A percentile compares a stretch with the other conserved stretches of the same genome.
These are phyloP conservation scores for Exophiala oligosperma DNA, from an alignment of 2,329 filamentous ascomycete species.

Conservation along the genomic window DNA sequence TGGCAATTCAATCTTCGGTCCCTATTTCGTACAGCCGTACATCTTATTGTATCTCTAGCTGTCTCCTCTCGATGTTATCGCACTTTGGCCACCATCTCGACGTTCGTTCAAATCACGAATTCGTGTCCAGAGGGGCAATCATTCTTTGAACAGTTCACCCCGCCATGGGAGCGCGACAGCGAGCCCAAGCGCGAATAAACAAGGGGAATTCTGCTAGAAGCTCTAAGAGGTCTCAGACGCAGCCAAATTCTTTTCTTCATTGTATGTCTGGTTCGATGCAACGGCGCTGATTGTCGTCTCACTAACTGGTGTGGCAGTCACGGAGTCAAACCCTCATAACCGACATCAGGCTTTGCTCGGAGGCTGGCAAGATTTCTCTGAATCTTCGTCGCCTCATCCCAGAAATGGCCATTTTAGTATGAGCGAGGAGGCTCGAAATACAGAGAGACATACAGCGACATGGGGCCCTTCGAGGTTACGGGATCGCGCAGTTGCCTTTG, in stretches of 20 bases:
- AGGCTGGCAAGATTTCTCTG: conserved; percentile 23
- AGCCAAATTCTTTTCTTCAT: conserved; percentile 12
- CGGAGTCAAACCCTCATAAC: conserved; percentile 5
- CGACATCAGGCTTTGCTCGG: conserved; percentile 9
- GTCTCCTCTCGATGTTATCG: background rate
- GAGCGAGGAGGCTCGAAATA: conserved; percentile 60
- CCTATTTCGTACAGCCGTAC: background rate
- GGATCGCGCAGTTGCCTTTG: conserved; percentile 58
- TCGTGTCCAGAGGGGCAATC: background rate
- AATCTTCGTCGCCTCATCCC: conserved; percentile 26
- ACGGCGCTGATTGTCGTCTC: background rate
- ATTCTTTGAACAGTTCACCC: background rate
- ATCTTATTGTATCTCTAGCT: background rate
- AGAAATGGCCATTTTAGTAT: conserved; percentile 44
- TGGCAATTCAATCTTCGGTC: background rate
- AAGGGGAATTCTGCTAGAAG: conserved; percentile 17
- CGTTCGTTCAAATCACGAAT: background rate
- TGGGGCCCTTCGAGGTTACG: conserved; percentile 55
- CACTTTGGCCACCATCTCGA: background rate
- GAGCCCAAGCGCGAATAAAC: conserved; percentile 24
- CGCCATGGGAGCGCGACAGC: conserved; percentile 28
- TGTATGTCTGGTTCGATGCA: conserved; percentile 3
- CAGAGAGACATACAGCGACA: conserved; percentile 49
- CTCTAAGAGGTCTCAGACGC: conserved; percentile 18
- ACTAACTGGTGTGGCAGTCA: conserved; percentile 12